Conservation (phyloP, 2,329 filamentous ascomycete genomes). For the Orbilia javanica region DNA sequence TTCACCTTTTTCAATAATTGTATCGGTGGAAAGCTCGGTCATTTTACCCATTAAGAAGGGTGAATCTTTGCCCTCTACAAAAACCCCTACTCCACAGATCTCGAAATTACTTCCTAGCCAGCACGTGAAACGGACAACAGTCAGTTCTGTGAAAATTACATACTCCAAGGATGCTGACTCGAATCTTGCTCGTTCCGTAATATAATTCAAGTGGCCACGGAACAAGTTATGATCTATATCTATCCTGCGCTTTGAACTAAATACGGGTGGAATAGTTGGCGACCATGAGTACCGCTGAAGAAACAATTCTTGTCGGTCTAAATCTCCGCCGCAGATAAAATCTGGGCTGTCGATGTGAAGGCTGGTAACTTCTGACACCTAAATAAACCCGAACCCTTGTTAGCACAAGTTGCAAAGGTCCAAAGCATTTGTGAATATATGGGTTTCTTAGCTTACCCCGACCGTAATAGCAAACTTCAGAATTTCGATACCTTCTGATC, state of each 20-base stretch:
- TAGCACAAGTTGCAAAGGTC: background rate
- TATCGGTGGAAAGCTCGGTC: slow-evolving; percentile 21
- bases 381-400: background rate
- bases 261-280: slow-evolving; percentile 19
- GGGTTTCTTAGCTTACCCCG: too few species aligned
- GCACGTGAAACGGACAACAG: slow-evolving; percentile 7
- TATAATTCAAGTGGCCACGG: background rate
- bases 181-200: background rate
- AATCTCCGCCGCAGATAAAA: background rate
- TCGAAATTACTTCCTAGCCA: slow-evolving; percentile 1
- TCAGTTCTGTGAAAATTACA: slow-evolving; percentile 2
- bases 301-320: slow-evolving; percentile 26
- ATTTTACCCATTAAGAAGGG: slow-evolving; percentile 7
- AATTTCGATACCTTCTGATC: slow-evolving; percentile 11
- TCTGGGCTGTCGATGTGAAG: slow-evolving; percentile 15
- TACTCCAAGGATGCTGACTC: background rate
- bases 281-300: slow-evolving; percentile 37
- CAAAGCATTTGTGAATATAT: too few species aligned
- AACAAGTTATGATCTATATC: slow-evolving; percentile 16
- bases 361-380: slow-evolving; percentile 26
- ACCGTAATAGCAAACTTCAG: slow-evolving; percentile 1
- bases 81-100: slow-evolving; percentile 32
- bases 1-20: slow-evolving; percentile 1
- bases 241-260: background rate
- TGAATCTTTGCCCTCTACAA: background rate